Evolutionary conservation across 345 rosid genomes (phyloP), one percentile per base, ranked within the genome.

Genomic region (Salix udensis): DNA sequence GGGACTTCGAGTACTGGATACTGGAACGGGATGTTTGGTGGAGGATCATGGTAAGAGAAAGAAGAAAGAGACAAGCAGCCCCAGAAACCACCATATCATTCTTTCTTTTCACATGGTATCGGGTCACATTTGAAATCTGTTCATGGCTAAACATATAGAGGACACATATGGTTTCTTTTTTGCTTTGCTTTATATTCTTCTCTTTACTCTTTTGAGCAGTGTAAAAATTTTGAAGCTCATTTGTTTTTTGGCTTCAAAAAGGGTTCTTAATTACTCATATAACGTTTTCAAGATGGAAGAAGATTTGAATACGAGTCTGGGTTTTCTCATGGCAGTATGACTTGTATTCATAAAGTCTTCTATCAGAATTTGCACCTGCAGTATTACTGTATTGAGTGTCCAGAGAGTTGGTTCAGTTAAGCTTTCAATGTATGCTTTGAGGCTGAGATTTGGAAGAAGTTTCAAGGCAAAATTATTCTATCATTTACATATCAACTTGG

Each of bases 1-100:
- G 88, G 80, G 39, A 65, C 72, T 70, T 11, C 76, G 48, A 6
- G 66, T 37, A 3, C 36, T 71, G 80, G 83, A 34, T 80, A 65
- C 44, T 80, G 83, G 83, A 80, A 76, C 36, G 83, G 77, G 48
- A 80, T 76, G 80, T 76, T 80, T 34, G 82, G 82, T 31, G 79
- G 79, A 11, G 83, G 83, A 80, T 53, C 79, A 67, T 80, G 83
- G 83, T 80, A 76, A 76, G 28, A 11, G 7, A 30, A 69, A 37
- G 40, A 42, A 58, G 26, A 53, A 40, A 28, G 24, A 62, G 14
- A 37, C 39, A 37, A n/a, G 19, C 28, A 69, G 68, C 30, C 11
- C 46, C 23, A 39, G 74, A 50, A 46, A 30, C 10, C 62, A 31
- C 60, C 37, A 67, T 73, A 23, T 60, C 64, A 42, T 50, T 46